These are phyloP conservation scores for Sporothrix euskadiensis DNA, from an alignment of 2,329 filamentous ascomycete genomes.

Conservation along the genomic window DNA sequence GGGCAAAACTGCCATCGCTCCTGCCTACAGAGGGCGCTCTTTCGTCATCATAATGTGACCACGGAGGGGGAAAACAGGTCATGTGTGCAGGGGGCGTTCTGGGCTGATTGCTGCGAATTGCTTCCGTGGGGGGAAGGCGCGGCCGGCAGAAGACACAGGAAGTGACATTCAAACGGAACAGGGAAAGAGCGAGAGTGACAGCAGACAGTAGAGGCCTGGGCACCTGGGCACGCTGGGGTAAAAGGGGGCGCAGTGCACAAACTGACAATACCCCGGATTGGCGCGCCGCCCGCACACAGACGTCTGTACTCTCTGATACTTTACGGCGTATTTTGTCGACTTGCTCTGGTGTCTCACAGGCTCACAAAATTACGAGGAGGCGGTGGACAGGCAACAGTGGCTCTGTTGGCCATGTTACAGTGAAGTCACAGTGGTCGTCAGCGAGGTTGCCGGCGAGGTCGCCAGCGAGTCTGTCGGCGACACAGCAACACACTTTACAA, in stretches of 20 bases:
- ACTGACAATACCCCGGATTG: neutral
- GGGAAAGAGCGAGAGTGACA: conserved; percentile 6
- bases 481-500: neutral
- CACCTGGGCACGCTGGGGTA: neutral
- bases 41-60: conserved; percentile 5
- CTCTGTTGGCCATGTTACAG: neutral
- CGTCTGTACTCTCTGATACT: neutral
- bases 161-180: neutral
- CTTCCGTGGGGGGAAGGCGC: conserved; percentile 1
- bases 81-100: conserved; percentile 6
- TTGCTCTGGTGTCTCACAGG: neutral
- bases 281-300: neutral
- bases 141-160: neutral
- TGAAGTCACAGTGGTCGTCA: conserved; percentile 4
- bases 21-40: neutral
- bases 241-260: conserved; percentile 12
- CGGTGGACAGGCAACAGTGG: neutral
- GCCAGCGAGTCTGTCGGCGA: neutral
- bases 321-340: neutral
- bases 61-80: conserved; percentile 6
- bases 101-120: neutral
- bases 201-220: neutral
- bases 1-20: neutral
- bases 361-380: conserved; percentile 6
- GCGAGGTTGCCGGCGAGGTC: neutral